Conservation (phyloP, 768 basidiomycete genomes). For the Naganishia kalamii region DNA sequence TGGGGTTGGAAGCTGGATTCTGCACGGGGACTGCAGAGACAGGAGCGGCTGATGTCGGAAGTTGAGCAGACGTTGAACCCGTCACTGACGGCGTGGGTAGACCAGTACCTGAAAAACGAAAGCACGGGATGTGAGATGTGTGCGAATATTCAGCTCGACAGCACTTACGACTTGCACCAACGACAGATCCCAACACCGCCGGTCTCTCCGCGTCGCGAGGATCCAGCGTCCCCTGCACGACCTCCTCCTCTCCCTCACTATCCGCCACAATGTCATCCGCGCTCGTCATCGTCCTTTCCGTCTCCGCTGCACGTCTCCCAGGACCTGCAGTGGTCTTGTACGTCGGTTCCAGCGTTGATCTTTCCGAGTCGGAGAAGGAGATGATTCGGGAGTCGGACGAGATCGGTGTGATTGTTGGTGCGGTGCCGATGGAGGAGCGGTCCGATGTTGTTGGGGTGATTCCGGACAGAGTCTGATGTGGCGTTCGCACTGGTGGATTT, state of each 20-base stretch:
- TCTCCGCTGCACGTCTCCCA: background rate
- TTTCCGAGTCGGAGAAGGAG: background rate
- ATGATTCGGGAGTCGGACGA: background rate
- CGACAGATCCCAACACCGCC: too few species aligned
- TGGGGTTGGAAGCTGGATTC: background rate
- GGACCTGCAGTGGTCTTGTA: background rate
- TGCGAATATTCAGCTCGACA: background rate
- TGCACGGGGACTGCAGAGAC: background rate
- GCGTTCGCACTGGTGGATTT: background rate
- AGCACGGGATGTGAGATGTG: too few species aligned
- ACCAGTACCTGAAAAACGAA: background rate
- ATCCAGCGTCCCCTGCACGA: constrained; percentile 1
- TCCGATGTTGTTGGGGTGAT: background rate
- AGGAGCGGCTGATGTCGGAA: background rate
- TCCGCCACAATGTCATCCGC: constrained; percentile 4
- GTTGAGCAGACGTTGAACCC: background rate
- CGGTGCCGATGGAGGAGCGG: background rate
- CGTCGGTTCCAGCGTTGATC: background rate
- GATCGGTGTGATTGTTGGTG: background rate
- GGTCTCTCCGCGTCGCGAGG: background rate
- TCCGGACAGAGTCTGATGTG: background rate
- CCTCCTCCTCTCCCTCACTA: constrained; percentile 14
- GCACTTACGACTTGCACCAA: background rate
- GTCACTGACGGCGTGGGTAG: background rate
- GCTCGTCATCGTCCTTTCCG: background rate